A percentile compares a stretch with the other conserved stretches of the same genome.
Evolutionary conservation across 2,329 filamentous ascomycete genomes (phyloP).

Genomic region (Dendrostoma leiphaemia): DNA sequence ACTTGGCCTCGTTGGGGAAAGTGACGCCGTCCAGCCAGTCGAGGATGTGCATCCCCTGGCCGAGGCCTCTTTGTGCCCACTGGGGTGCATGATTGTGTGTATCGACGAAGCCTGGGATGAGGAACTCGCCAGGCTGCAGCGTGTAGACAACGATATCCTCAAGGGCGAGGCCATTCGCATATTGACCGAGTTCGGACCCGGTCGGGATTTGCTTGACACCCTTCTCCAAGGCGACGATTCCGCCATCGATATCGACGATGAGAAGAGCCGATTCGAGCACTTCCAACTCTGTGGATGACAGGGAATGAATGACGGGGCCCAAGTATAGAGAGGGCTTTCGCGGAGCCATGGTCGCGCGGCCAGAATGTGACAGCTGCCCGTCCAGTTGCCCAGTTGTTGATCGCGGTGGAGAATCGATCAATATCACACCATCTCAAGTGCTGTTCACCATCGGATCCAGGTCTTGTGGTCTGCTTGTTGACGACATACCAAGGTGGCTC

Average conservation of each 20-base stretch:
- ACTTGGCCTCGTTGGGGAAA: conserved; percentile 63
- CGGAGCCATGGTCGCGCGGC: neutral
- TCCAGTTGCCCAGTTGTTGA: too few relatives aligned
- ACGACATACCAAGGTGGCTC: too few relatives aligned
- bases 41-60: conserved; percentile 51
- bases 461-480: too few relatives aligned
- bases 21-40: conserved; percentile 66
- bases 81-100: conserved; percentile 68
- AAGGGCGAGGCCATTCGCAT: conserved; percentile 17
- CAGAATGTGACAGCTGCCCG: too few relatives aligned
- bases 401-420: too few relatives aligned
- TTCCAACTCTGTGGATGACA: conserved; percentile 10
- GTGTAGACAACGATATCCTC: conserved; percentile 23
- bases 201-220: too few relatives aligned
- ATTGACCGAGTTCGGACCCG: too few relatives aligned
- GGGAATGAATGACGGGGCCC: conserved; percentile 13
- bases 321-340: conserved; percentile 4
- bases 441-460: too few relatives aligned
- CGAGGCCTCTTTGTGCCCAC: conserved; percentile 47
- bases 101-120: conserved; percentile 62
- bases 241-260: conserved; percentile 24
- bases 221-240: conserved; percentile 25
- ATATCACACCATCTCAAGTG: too few relatives aligned
- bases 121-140: conserved; percentile 44
- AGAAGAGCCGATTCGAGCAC: conserved; percentile 15